These are phyloP conservation scores for Podospora fimiseda DNA, from an alignment of 495 filamentous ascomycete species.

Conservation along the genomic window DNA sequence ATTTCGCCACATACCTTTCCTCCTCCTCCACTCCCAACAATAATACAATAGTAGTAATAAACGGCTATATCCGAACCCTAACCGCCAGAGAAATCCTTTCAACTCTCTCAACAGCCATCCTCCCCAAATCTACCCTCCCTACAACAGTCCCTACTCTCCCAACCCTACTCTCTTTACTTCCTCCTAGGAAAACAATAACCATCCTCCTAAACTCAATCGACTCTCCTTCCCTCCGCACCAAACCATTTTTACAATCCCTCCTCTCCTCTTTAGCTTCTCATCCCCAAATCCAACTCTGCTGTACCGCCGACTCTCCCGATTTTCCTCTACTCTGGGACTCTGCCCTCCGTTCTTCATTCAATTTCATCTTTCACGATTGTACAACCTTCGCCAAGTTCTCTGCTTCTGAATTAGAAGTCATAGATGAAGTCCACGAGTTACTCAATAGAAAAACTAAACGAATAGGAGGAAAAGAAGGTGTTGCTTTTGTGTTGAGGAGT, in stretches of 20 bases:
- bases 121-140: slow-evolving; percentile 31
- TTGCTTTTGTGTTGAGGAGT: slow-evolving; percentile 81
- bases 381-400: slow-evolving; percentile 78
- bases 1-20: slow-evolving; percentile 71
- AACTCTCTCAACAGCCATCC: slow-evolving; percentile 61
- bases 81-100: slow-evolving; percentile 74
- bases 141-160: slow-evolving; percentile 51
- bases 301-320: slow-evolving; percentile 78
- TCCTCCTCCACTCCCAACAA: slow-evolving; percentile 9
- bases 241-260: slow-evolving; percentile 59
- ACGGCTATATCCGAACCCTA: slow-evolving; percentile 75
- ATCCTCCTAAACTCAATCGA: slow-evolving; percentile 85
- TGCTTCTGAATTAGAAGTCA: slow-evolving; percentile 64
- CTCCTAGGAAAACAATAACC: slow-evolving; percentile 38
- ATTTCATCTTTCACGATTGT: slow-evolving; percentile 86
- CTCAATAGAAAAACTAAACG: slow-evolving; percentile 77
- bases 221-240: slow-evolving; percentile 66
- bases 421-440: slow-evolving; percentile 80
- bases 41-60: slow-evolving; percentile 69
- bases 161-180: slow-evolving; percentile 46
- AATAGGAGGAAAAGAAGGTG: slow-evolving; percentile 84
- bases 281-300: slow-evolving; percentile 65
- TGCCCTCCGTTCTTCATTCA: slow-evolving; percentile 66
- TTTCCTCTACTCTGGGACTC: slow-evolving; percentile 89
- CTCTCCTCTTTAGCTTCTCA: slow-evolving; percentile 71